A percentile compares a stretch with the other conserved stretches of the same genome.
phyloP scores from a whole-genome alignment of 805 yeast species.

The Cyberlindnera amylophila region DNA sequence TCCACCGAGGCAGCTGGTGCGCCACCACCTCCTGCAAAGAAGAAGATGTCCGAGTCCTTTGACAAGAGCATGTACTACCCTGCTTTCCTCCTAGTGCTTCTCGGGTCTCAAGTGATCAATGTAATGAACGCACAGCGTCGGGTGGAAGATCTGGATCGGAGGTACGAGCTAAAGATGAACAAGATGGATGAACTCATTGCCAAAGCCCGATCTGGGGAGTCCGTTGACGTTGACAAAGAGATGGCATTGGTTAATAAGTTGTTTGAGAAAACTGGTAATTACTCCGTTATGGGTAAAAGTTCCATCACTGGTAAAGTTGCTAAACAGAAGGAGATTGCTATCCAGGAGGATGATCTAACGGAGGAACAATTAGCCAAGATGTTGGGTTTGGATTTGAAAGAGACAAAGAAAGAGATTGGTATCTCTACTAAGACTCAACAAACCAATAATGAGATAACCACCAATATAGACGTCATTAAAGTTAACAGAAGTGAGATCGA shows the following conservation, averaged over 20 bases:
- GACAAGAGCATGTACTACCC: slow-evolving; percentile 37
- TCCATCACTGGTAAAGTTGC: neutral
- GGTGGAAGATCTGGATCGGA: slow-evolving; percentile 36
- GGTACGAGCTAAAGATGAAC: slow-evolving; percentile 34
- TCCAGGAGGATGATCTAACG: slow-evolving; percentile 23
- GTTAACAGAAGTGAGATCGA: slow-evolving; percentile 15
- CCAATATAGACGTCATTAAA: slow-evolving; percentile 4
- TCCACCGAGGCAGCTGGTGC: too few species aligned
- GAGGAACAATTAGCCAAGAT: slow-evolving; percentile 17
- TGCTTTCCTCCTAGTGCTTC: slow-evolving; percentile 38
- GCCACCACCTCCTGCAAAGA: neutral
- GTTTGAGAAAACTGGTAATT: slow-evolving; percentile 21
- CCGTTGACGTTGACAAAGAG: slow-evolving; percentile 39
- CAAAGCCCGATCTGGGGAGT: slow-evolving; percentile 34
- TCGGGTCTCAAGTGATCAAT: slow-evolving; percentile 45
- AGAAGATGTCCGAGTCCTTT: slow-evolving; percentile 20
- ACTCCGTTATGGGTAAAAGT: slow-evolving; percentile 9
- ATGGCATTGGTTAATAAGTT: slow-evolving; percentile 34
- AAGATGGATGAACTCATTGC: slow-evolving; percentile 37
- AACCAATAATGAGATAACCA: neutral
- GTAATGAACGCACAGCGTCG: slow-evolving; percentile 40
- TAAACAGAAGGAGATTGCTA: slow-evolving; percentile 15
- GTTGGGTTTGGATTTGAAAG: slow-evolving; percentile 13
- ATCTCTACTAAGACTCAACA: too few species aligned
- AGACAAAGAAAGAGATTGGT: neutral